Evolutionary conservation across 768 basidiomycete genomes (phyloP).

Genomic region (Coprinellus micaceus): DNA sequence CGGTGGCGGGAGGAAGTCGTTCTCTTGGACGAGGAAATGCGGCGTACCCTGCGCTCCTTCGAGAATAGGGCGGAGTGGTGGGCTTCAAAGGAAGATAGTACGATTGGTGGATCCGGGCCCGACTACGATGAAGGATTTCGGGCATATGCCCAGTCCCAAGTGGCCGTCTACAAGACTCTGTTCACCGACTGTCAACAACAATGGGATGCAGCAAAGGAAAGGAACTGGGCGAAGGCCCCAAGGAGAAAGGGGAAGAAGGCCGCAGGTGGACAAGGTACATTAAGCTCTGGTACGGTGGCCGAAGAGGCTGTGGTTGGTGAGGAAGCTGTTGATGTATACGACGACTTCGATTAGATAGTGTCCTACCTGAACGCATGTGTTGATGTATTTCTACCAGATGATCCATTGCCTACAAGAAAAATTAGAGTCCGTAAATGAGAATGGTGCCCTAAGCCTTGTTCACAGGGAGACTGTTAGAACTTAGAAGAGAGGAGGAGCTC

Average conservation of each 20-base stretch:
- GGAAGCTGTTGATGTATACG: too few relatives aligned
- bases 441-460: too few relatives aligned
- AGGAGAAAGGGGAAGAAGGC: neutral
- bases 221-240: neutral
- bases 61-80: neutral
- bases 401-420: too few relatives aligned
- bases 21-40: slow-evolving; percentile 21
- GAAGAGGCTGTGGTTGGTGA: too few relatives aligned
- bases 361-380: too few relatives aligned
- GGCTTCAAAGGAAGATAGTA: neutral
- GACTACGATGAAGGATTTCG: neutral
- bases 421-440: too few relatives aligned
- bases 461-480: too few relatives aligned
- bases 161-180: neutral
- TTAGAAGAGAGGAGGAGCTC: too few relatives aligned
- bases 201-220: neutral
- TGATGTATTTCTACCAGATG: too few relatives aligned
- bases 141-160: neutral
- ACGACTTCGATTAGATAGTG: too few relatives aligned
- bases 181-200: neutral
- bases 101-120: neutral
- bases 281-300: neutral
- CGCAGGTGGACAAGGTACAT: neutral
- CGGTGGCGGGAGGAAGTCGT: slow-evolving; percentile 17
- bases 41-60: neutral